Base-by-base conservation (phyloP, 2,329 filamentous ascomycete genomes). In the Plectosphaerella sp. region DNA sequence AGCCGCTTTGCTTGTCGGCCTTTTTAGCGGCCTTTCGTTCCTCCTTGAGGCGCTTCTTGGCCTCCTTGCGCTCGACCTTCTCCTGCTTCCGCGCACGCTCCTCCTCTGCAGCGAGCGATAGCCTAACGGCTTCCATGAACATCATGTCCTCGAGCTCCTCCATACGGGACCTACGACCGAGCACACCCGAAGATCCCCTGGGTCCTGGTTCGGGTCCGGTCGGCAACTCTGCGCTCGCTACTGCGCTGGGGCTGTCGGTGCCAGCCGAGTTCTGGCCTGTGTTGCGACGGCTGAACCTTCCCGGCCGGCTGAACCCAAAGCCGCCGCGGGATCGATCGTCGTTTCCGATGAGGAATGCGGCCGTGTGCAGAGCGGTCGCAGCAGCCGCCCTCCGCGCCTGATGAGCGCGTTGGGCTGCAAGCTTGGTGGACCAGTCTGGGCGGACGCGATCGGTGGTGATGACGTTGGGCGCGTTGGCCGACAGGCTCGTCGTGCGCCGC, bases 61-160 rank as follows among this genome's bases (percentile, higher is more conserved):
- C 86, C 54, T 93, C 88, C 64, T 96, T 97, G 24, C 79, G 80
- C 0, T 81, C 79, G 53, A 91, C 89, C 65, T 92, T 93, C 48
- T 94, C 89, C 47, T 88, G 86, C 62, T 90, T 94, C 46, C 82
- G 87, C 59, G 91, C 88, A n/a, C 93, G 82, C 42, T 97, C 93
- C 62, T 97, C 93, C 66, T 99, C 94, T 1, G 90, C 87, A 0
- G 88, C 91, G n/a, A 99, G 75, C 47, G 91, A 96, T 28, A 96
- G 70, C 39, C 94, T 80, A 47, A 99, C 95, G 1, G 94, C 94
- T 67, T 99, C 94, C 78, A 94, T 91, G 77, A 97, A 91, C 94
- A 99, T 99, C 76, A 99, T 89, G 47, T 96, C 93, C 66, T 99
- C 94, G 0, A 97, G 78, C 60, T 97, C 92, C 20, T 95, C 90